Evolutionary conservation across 257 asterid genomes (phyloP).

Genomic region (Ehretia macrophylla): DNA sequence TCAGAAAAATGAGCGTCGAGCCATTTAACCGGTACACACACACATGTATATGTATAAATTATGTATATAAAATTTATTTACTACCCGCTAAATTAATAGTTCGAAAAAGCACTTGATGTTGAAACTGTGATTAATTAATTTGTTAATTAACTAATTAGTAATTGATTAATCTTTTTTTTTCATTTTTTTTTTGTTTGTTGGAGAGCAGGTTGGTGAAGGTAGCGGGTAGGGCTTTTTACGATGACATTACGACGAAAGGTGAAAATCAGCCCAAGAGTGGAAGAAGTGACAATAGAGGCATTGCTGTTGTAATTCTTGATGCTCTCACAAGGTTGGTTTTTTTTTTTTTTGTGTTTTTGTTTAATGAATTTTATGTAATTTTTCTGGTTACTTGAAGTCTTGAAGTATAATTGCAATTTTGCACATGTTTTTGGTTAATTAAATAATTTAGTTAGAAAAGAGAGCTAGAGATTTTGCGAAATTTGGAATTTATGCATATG

Average conservation of each 20-base stretch:
- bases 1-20: constrained; percentile 18
- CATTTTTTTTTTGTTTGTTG: not conserved
- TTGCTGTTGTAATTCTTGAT: constrained; percentile 91
- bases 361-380: no score
- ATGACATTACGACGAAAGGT: constrained; percentile 76
- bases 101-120: no score
- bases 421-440: no score
- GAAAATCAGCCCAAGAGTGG: constrained; percentile 84
- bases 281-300: constrained; percentile 87
- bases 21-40: constrained; percentile 30
- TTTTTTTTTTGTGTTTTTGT: not conserved
- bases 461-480: not conserved
- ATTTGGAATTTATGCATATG: not conserved
- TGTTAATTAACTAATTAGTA: not conserved
- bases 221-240: constrained; percentile 91
- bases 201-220: constrained; percentile 69
- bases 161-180: not conserved
- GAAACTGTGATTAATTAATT: not conserved
- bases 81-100: no score
- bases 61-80: no score
- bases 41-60: no score
- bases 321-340: constrained; percentile 75
- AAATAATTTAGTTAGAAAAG: no score
- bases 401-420: no score
- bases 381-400: no score